Evolutionary conservation across 139 green algal genomes (phyloP).

Genomic region (Asterochloris erici): DNA sequence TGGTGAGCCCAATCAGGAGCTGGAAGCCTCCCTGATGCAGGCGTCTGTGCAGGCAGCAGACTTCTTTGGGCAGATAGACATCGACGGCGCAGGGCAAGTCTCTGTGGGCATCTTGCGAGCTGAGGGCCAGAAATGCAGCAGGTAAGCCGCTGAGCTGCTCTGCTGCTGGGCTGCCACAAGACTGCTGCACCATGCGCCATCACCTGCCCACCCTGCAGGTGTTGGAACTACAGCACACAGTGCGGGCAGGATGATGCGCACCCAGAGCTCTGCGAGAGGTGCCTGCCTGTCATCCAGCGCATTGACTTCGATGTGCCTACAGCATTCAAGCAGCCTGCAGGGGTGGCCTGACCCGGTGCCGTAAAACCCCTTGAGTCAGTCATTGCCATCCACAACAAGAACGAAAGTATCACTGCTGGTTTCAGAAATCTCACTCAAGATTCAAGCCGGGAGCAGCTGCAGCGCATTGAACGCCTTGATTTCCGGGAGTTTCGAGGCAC

Average conservation of each 20-base stretch:
- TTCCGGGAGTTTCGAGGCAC: too few relatives aligned
- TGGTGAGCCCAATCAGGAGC: too few relatives aligned
- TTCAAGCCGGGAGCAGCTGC: too few relatives aligned
- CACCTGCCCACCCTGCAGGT: conserved; percentile 52
- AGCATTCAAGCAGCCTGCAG: too few relatives aligned
- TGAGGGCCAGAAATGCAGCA: conserved; percentile 81
- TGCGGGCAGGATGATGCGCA: conserved; percentile 49
- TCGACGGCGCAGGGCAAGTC: conserved; percentile 48
- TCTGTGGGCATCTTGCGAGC: conserved; percentile 78
- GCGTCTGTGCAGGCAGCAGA: background rate
- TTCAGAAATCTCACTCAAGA: too few relatives aligned
- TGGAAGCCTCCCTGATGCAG: too few relatives aligned
- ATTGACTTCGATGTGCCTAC: conserved; percentile 38
- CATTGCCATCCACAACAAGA: too few relatives aligned
- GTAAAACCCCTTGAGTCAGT: too few relatives aligned
- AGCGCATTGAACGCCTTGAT: too few relatives aligned
- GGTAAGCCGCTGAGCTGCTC: conserved; percentile 50
- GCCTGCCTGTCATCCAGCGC: conserved; percentile 59
- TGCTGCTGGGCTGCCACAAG: background rate
- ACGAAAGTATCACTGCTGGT: too few relatives aligned
- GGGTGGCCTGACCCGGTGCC: too few relatives aligned
- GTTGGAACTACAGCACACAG: conserved; percentile 88
- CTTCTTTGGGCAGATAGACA: conserved; percentile 11
- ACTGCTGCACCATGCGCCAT: background rate
- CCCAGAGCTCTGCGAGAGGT: conserved; percentile 88